Conservation (phyloP, 1,284 basidiomycete genomes). For the Mycosarcoma maydis region DNA sequence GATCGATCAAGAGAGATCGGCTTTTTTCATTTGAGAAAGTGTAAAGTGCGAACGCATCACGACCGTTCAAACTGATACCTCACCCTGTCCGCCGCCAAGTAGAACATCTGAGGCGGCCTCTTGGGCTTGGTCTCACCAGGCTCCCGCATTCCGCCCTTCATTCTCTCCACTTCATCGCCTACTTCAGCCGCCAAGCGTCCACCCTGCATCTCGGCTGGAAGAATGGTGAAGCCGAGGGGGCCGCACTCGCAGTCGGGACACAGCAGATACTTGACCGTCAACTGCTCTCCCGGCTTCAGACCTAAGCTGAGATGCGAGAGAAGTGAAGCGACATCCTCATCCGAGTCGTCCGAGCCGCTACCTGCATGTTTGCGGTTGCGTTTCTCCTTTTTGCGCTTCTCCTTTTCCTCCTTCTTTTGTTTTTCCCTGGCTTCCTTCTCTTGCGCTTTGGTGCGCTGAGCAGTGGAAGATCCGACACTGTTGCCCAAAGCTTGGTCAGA, state of each 20-base stretch:
- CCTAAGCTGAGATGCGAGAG: conserved; percentile 45
- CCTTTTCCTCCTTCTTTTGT: conserved; percentile 36
- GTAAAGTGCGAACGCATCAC: too few species aligned
- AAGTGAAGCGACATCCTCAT: conserved; percentile 35
- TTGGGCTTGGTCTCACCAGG: conserved; percentile 9
- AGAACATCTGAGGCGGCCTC: conserved; percentile 45
- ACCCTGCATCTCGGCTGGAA: conserved; percentile 47
- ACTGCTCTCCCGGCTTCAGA: conserved; percentile 46
- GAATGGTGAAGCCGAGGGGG: conserved; percentile 61
- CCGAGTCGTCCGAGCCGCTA: conserved; percentile 32
- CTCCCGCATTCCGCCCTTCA: conserved; percentile 25
- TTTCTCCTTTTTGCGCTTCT: conserved; percentile 27
- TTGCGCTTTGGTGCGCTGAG: conserved; percentile 22
- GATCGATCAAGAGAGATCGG: too few species aligned
- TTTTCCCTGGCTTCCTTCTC: conserved; percentile 32
- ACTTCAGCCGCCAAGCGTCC: conserved; percentile 55
- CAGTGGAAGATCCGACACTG: conserved; percentile 2
- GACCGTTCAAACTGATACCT: conserved; percentile 53
- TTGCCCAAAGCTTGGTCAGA: conserved; percentile 6
- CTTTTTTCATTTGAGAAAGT: too few species aligned
- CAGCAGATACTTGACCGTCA: conserved; percentile 61
- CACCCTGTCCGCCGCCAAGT: conserved; percentile 57
- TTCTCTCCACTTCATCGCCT: conserved; percentile 47
- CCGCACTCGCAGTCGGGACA: conserved; percentile 66
- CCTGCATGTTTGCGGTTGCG: conserved; percentile 26